Conservation (phyloP, 2,329 filamentous ascomycete species). For the Cercospora sp. region DNA sequence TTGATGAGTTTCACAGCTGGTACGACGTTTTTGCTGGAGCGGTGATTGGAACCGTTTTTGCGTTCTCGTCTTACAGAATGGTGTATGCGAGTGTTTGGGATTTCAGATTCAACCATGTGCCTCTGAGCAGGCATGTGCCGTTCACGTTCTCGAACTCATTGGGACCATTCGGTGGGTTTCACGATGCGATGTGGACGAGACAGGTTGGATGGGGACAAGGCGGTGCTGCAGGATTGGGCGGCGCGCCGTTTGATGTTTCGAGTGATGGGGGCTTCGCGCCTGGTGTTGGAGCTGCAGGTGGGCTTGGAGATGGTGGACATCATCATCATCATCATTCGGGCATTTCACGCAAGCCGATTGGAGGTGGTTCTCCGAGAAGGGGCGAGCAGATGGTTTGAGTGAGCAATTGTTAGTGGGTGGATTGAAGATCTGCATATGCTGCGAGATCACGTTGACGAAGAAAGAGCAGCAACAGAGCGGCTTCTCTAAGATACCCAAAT, state of each 20-base stretch:
- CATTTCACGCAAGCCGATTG: constrained; percentile 2
- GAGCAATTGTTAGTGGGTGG: not conserved
- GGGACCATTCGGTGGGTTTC: constrained; percentile 4
- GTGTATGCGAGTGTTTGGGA: constrained; percentile 68
- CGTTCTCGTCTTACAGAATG: constrained; percentile 66
- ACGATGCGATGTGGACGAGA: constrained; percentile 11
- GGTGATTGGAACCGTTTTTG: constrained; percentile 64
- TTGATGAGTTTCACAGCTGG: constrained; percentile 73
- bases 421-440: not conserved
- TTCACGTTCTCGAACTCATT: constrained; percentile 46
- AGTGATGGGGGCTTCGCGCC: not conserved
- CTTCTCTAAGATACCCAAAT: not conserved
- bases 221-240: not conserved
- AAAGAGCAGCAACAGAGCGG: not conserved
- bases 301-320: not conserved
- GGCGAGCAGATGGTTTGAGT: constrained; percentile 13
- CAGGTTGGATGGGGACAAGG: constrained; percentile 10
- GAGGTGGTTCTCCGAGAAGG: not conserved
- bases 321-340: constrained; percentile 2
- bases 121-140: constrained; percentile 59
- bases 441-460: not conserved
- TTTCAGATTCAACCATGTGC: constrained; percentile 66
- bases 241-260: constrained; percentile 10
- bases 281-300: not conserved
- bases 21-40: constrained; percentile 70